Evolutionary conservation across 371 early-diverging fungal genomes (phyloP).

Genomic region (Circinella minor): DNA sequence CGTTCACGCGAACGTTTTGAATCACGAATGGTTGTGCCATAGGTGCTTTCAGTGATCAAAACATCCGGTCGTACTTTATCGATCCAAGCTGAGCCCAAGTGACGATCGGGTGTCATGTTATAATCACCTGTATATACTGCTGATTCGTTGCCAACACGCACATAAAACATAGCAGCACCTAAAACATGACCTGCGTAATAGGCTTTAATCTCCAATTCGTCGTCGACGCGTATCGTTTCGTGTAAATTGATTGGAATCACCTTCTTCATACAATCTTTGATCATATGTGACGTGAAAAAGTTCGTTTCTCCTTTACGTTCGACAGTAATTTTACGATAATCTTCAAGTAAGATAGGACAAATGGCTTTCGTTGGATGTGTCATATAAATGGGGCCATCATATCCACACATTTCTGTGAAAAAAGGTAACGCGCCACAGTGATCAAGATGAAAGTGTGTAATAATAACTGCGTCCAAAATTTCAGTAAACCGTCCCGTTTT

Average conservation of each 20-base stretch:
- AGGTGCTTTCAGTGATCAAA: constrained; percentile 96
- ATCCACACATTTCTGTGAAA: constrained; percentile 95
- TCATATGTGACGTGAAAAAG: constrained; percentile 85
- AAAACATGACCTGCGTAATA: constrained; percentile 99
- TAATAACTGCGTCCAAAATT: constrained; percentile 89
- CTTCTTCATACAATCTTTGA: constrained; percentile 89
- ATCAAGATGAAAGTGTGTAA: constrained; percentile 97
- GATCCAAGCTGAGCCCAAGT: constrained; percentile 94
- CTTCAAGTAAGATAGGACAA: constrained; percentile 90
- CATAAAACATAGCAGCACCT: constrained; percentile 98
- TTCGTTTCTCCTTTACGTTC: constrained; percentile 88
- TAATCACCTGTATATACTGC: constrained; percentile 98
- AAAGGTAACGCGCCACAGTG: constrained; percentile 97
- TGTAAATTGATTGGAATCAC: constrained; percentile 90
- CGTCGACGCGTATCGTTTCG: constrained; percentile 85
- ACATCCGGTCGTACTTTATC: constrained; percentile 89
- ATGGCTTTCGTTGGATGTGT: constrained; percentile 97
- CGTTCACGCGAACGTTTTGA: constrained; percentile 92
- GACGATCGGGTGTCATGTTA: constrained; percentile 97
- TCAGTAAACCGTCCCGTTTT: constrained; percentile 84
- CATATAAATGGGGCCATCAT: constrained; percentile 96
- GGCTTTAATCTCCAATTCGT: constrained; percentile 85
- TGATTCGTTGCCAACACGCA: constrained; percentile 78
- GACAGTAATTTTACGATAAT: constrained; percentile 87
- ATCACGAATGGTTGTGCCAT: constrained; percentile 94